These are phyloP conservation scores for Xylaria intraflava DNA, from an alignment of 495 filamentous ascomycete species.

Conservation along the genomic window DNA sequence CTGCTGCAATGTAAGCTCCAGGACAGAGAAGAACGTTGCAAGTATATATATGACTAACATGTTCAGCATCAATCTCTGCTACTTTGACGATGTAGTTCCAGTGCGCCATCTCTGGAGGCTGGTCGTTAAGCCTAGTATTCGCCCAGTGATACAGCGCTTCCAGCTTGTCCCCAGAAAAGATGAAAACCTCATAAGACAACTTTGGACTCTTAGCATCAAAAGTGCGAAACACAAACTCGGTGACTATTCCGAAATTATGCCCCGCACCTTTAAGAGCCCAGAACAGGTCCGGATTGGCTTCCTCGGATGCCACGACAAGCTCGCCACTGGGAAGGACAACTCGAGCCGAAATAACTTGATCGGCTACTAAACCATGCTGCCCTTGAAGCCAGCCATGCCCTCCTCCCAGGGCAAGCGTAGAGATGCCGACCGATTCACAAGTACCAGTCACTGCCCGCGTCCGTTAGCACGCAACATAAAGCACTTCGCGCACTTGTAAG, in stretches of 20 bases:
- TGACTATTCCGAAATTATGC: constrained; percentile 43
- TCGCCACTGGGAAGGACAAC: constrained; percentile 55
- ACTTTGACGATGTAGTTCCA: constrained; percentile 13
- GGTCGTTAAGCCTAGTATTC: constrained; percentile 1
- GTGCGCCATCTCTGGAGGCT: constrained; percentile 7
- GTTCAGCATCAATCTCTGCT: not conserved
- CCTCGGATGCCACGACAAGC: constrained; percentile 38
- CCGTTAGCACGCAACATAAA: not conserved
- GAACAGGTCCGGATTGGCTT: constrained; percentile 39
- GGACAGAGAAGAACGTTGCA: not conserved
- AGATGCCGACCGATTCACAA: constrained; percentile 41
- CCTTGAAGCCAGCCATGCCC: constrained; percentile 53
- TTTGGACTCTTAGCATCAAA: constrained; percentile 1
- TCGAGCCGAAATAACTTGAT: constrained; percentile 49
- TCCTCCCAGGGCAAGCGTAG: constrained; percentile 57
- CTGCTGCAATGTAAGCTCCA: not conserved
- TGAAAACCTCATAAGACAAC: constrained; percentile 13
- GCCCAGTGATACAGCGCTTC: constrained; percentile 7
- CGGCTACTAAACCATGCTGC: constrained; percentile 51
- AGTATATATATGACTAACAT: not conserved
- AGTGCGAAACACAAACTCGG: not conserved
- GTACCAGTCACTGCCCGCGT: constrained; percentile 35
- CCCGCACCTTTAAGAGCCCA: constrained; percentile 49
- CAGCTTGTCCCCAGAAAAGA: constrained; percentile 11
- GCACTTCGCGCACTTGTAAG: not conserved